Conservation (phyloP, 2,329 filamentous ascomycete genomes). For the Curvularia eragrostidis region DNA sequence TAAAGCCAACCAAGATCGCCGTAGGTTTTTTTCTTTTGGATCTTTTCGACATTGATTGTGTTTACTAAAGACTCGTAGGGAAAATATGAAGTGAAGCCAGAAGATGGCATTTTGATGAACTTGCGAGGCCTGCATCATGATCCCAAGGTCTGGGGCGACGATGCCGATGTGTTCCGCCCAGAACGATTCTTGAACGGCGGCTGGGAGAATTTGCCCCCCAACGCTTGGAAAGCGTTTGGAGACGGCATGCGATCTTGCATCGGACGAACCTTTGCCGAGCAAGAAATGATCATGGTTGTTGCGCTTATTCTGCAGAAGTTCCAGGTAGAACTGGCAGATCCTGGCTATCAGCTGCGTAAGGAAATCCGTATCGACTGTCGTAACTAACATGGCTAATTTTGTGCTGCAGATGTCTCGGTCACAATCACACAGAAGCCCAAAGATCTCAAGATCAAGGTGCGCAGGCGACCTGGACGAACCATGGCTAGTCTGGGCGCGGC, state of each 20-base stretch:
- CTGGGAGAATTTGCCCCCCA: slow-evolving; percentile 15
- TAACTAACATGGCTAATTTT: neutral
- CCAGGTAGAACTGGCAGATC: slow-evolving; percentile 68
- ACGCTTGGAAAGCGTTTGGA: slow-evolving; percentile 65
- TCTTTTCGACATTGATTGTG: no score
- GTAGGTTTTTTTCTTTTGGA: slow-evolving; percentile 7
- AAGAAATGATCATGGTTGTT: slow-evolving; percentile 59
- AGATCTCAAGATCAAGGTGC: slow-evolving; percentile 14
- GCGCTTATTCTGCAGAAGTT: slow-evolving; percentile 70
- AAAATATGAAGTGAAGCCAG: slow-evolving; percentile 12
- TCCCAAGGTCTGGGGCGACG: slow-evolving; percentile 14
- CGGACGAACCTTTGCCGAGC: slow-evolving; percentile 75
- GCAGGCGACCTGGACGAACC: slow-evolving; percentile 13
- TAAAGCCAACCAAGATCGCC: slow-evolving; percentile 12
- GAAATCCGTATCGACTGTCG: neutral
- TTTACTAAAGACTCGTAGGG: slow-evolving; percentile 1
- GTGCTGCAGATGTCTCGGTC: slow-evolving; percentile 4
- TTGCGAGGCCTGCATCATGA: slow-evolving; percentile 13
- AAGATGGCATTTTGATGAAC: slow-evolving; percentile 12
- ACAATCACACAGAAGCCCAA: slow-evolving; percentile 16
- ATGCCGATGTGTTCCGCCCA: slow-evolving; percentile 15
- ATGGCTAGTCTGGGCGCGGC: slow-evolving; percentile 8
- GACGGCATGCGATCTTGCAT: slow-evolving; percentile 75
- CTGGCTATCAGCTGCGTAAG: slow-evolving; percentile 60
- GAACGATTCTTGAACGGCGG: slow-evolving; percentile 14